Conservation (phyloP, 768 basidiomycete genomes). For the Suillus bovinus region DNA sequence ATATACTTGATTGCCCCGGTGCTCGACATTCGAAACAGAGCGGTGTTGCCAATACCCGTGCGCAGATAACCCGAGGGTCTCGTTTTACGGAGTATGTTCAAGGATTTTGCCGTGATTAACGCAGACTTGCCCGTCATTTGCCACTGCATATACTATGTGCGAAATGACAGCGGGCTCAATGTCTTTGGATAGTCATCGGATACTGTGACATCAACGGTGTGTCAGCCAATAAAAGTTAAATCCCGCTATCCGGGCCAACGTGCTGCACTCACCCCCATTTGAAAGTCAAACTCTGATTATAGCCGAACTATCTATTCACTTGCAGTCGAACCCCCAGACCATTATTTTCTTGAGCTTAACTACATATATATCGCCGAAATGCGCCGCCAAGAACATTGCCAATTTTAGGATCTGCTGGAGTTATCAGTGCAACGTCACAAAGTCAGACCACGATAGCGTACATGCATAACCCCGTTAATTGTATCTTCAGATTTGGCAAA, state of each 20-base stretch:
- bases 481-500: background rate
- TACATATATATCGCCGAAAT: background rate
- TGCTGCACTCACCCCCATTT: background rate
- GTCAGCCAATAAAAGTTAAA: background rate
- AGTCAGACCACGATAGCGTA: background rate
- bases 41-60: background rate
- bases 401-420: background rate
- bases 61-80: background rate
- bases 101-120: constrained; percentile 60
- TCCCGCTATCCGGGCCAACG: too few species aligned
- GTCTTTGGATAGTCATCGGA: background rate
- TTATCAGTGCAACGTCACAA: background rate
- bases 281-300: background rate
- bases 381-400: background rate
- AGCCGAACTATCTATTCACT: background rate
- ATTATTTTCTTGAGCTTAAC: background rate
- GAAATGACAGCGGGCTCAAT: constrained; percentile 57
- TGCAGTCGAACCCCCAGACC: background rate
- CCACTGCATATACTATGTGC: constrained; percentile 64
- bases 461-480: background rate
- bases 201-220: too few species aligned
- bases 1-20: background rate
- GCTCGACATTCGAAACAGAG: background rate
- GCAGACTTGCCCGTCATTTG: constrained; percentile 68
- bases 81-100: background rate